A percentile compares a stretch with the other conserved stretches of the same genome.
Conservation (phyloP, 345 rosid species). For the Eucalyptus paniculata region DNA sequence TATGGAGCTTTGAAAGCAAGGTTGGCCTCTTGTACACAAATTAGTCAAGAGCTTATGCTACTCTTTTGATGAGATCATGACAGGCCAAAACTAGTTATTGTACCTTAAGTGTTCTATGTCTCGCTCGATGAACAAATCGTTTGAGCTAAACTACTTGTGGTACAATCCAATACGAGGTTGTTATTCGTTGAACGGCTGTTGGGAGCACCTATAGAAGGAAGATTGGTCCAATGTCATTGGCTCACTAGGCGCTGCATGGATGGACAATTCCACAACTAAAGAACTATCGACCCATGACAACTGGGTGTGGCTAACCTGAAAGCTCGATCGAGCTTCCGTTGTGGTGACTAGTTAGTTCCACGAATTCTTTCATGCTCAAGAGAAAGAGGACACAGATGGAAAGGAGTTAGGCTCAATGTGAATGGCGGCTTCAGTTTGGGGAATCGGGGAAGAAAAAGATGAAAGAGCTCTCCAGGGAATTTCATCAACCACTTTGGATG, state of each 20-base stretch:
- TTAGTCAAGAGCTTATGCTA: rapidly evolving
- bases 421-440: not conserved
- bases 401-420: not conserved
- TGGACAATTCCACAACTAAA: not conserved
- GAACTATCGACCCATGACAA: too few relatives aligned
- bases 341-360: not conserved
- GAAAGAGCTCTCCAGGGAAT: not conserved
- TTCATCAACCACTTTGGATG: not conserved
- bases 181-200: rapidly evolving
- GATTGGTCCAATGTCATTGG: not conserved
- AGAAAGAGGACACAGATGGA: not conserved
- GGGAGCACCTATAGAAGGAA: not conserved
- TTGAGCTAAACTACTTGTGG: too few relatives aligned
- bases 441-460: not conserved
- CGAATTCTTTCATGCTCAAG: not conserved
- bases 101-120: too few relatives aligned
- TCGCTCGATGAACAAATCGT: rapidly evolving
- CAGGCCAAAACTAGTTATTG: rapidly evolving
- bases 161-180: rapidly evolving
- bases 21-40: not conserved
- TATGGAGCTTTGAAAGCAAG: too few relatives aligned
- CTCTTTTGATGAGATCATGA: too few relatives aligned
- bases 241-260: not conserved
- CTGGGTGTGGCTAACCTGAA: not conserved
- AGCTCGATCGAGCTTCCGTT: not conserved